Conservation (phyloP, 1,139 yeast genomes). For the Diutina pseudorugosa region DNA sequence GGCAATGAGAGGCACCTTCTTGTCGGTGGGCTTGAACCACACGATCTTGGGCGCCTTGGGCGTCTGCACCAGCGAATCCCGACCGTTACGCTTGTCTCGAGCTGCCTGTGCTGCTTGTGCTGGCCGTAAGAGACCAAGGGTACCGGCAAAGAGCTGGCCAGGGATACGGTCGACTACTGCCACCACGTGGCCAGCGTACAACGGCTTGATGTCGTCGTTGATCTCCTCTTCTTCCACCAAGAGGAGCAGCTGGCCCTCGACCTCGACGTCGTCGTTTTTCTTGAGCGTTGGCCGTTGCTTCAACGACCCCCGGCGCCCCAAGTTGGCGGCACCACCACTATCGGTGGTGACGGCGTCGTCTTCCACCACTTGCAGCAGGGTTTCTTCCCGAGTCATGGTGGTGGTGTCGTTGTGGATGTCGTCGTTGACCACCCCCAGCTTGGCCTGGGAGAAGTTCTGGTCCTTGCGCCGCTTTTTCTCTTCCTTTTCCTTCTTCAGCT, state of each 20-base stretch:
- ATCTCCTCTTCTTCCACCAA: slow-evolving; percentile 93
- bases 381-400: slow-evolving; percentile 13
- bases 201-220: slow-evolving; percentile 83
- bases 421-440: slow-evolving; percentile 30
- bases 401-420: slow-evolving; percentile 67
- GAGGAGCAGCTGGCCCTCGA: slow-evolving; percentile 88
- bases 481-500: slow-evolving; percentile 88
- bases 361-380: slow-evolving; percentile 10
- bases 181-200: slow-evolving; percentile 96
- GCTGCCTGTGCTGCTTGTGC: slow-evolving; percentile 90
- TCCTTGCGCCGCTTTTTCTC: slow-evolving; percentile 94
- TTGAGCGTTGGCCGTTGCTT: slow-evolving; percentile 97
- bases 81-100: slow-evolving; percentile 49
- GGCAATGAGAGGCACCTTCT: slow-evolving; percentile 93
- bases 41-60: slow-evolving; percentile 80
- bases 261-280: slow-evolving; percentile 96
- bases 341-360: slow-evolving; percentile 10
- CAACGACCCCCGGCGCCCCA: slow-evolving; percentile 80
- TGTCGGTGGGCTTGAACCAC: slow-evolving; percentile 98
- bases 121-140: slow-evolving; percentile 86
- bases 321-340: slow-evolving; percentile 15
- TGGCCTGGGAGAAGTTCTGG: slow-evolving; percentile 25
- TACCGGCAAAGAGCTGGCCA: slow-evolving; percentile 90
- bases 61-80: slow-evolving; percentile 34
- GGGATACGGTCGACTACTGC: slow-evolving; percentile 97